phyloP scores from a whole-genome alignment of 1,284 basidiomycete genomes.

The Boletellus deceptivus region DNA sequence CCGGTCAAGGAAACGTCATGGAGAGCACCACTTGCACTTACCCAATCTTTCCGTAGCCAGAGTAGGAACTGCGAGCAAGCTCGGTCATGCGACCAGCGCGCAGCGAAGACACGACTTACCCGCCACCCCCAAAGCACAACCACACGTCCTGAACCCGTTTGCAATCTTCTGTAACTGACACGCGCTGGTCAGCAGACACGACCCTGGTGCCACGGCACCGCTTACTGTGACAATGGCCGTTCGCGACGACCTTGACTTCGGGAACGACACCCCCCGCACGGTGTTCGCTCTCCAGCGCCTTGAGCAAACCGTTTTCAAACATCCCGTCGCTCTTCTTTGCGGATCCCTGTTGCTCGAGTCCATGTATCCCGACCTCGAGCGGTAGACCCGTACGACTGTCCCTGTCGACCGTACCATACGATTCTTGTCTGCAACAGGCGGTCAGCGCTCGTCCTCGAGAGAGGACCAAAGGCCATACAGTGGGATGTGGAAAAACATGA shows the following conservation, averaged over 20 bases:
- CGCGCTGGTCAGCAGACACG: slow-evolving; percentile 13
- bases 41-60: slow-evolving; percentile 81
- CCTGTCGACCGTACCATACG: slow-evolving; percentile 56
- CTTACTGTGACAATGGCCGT: slow-evolving; percentile 84
- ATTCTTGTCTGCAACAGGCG: slow-evolving; percentile 50
- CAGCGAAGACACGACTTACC: slow-evolving; percentile 41
- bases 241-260: slow-evolving; percentile 83
- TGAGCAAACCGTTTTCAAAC: slow-evolving; percentile 74
- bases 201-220: background rate
- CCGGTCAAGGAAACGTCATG: background rate
- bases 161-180: slow-evolving; percentile 86
- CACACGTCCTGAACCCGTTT: slow-evolving; percentile 81
- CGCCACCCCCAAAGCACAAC: slow-evolving; percentile 94
- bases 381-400: slow-evolving; percentile 53
- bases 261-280: slow-evolving; percentile 46
- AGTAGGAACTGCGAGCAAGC: slow-evolving; percentile 59
- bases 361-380: slow-evolving; percentile 67
- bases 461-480: slow-evolving; percentile 50
- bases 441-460: slow-evolving; percentile 2
- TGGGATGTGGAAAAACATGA: slow-evolving; percentile 97
- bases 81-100: slow-evolving; percentile 1
- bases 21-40: slow-evolving; percentile 30
- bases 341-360: slow-evolving; percentile 58
- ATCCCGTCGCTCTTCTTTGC: slow-evolving; percentile 77
- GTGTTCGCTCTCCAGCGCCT: slow-evolving; percentile 64